Base-by-base conservation (phyloP, 768 basidiomycete genomes). In the Suillus spraguei region DNA sequence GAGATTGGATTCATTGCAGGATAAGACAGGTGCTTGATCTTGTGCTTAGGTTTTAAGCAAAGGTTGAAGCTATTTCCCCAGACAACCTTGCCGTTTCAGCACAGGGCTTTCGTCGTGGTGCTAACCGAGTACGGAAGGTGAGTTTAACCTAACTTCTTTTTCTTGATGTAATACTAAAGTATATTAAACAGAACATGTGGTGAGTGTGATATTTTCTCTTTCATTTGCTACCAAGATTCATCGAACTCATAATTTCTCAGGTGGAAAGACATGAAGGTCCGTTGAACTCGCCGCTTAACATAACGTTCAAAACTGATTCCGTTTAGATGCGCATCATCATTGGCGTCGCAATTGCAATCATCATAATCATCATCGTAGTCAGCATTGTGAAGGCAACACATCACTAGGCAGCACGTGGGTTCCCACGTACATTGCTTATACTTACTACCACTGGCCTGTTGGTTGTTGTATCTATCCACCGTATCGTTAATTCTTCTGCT, bases 191-290 rank as follows among this genome's bases (percentile, higher is more conserved):
- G 93, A 94, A 93, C 74, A 94, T 94, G 92, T 95, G 92, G 92
- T 93, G 86, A 79, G 91, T 80, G 56, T 50, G 39, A 35, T 54
- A 17, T 39, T 33, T 13, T 13, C 53, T 58, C 20, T 46, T 61
- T 61, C 22, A 20, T 28, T 56, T 17, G 11, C 49, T 58, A 42
- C 47, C 16, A 44, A 35, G 38, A 66, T 38, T 47, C 59, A 66
- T 65, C 60, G 65, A 66, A 22, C 49, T 16, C 17, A 52, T 65
- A 60, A 52, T 59, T 39, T 41, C 28, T 63, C 60, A 94, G 92
- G 92, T 96, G 95, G 95, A 96, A 97, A 76, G 95, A 97, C 76
- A 95, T 95, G 92, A 95, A 95, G 89, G 92, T 91, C 63, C 59
- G 82, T 74, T 32, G 24, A 44, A 58, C 49, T 24, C 22, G 7